Percentiles rank a stretch among this genome's conserved stretches.
Evolutionary conservation across 306 rosid species (phyloP).

Genomic region (Pterocarpus santalinus): DNA sequence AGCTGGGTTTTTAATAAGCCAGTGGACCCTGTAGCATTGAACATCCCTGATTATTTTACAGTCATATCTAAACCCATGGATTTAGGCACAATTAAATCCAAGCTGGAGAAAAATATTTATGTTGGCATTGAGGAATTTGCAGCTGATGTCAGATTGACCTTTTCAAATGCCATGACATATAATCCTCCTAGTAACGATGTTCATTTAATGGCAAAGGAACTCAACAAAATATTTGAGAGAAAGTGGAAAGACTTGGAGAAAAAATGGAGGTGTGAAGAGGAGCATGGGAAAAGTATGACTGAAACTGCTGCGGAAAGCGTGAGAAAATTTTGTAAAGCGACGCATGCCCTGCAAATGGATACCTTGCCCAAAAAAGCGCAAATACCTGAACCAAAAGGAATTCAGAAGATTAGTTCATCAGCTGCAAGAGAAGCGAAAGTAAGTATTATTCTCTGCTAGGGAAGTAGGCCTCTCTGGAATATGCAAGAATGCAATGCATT

Average conservation of each 20-base stretch:
- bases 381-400: constrained; percentile 42
- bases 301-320: constrained; percentile 41
- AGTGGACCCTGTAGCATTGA: constrained; percentile 69
- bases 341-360: constrained; percentile 25
- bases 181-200: constrained; percentile 68
- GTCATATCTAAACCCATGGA: constrained; percentile 73
- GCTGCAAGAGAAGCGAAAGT: constrained; percentile 50
- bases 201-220: constrained; percentile 66
- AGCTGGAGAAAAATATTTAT: constrained; percentile 59
- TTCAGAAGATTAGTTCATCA: constrained; percentile 33
- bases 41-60: constrained; percentile 70
- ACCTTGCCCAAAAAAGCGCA: constrained; percentile 38
- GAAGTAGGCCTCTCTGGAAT: not conserved
- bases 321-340: constrained; percentile 13
- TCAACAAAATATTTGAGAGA: constrained; percentile 61
- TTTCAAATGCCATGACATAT: constrained; percentile 75
- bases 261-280: constrained; percentile 51
- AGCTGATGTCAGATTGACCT: constrained; percentile 70
- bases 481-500: not conserved
- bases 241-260: constrained; percentile 58
- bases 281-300: constrained; percentile 37
- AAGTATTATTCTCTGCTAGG: constrained; percentile 35
- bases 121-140: constrained; percentile 58
- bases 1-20: constrained; percentile 70
- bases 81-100: constrained; percentile 72